Percentiles rank a stretch among this genome's conserved stretches.
Conservation (phyloP, 371 early-diverging fungal species). For the Mortierella sp. region DNA sequence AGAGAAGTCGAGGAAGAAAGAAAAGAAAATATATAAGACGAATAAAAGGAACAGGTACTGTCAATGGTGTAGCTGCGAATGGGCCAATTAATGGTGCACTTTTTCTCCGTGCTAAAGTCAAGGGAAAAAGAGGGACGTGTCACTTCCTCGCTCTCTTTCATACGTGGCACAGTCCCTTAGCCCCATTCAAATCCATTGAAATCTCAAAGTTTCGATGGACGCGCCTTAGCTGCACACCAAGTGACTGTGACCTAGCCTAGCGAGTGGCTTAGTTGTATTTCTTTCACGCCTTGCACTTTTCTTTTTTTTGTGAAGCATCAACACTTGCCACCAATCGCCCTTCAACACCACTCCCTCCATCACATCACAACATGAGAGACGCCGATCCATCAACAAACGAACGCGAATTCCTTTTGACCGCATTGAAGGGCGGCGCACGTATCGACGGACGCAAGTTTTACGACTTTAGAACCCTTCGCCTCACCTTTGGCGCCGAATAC, state of each 20-base stretch:
- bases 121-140: too few species aligned
- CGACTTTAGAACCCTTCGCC: constrained; percentile 79
- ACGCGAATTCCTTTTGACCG: constrained; percentile 72
- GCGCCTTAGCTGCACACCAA: background rate
- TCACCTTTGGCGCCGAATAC: constrained; percentile 76
- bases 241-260: constrained; percentile 6
- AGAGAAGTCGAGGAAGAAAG: background rate
- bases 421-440: constrained; percentile 75
- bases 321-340: background rate
- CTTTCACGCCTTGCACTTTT: background rate
- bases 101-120: too few species aligned
- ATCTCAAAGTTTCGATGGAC: too few species aligned
- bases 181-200: too few species aligned
- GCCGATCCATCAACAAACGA: constrained; percentile 75
- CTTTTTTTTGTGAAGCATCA: background rate
- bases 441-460: constrained; percentile 86
- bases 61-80: too few species aligned
- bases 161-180: too few species aligned
- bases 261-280: constrained; percentile 5
- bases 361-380: constrained; percentile 51
- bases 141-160: too few species aligned
- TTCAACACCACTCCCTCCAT: background rate
- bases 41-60: background rate
- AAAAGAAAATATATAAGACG: too few species aligned
- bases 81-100: too few species aligned